A percentile compares a stretch with the other conserved stretches of the same genome.
phyloP scores from a whole-genome alignment of 1,284 basidiomycete genomes.

The Apiotrichum sp. region DNA sequence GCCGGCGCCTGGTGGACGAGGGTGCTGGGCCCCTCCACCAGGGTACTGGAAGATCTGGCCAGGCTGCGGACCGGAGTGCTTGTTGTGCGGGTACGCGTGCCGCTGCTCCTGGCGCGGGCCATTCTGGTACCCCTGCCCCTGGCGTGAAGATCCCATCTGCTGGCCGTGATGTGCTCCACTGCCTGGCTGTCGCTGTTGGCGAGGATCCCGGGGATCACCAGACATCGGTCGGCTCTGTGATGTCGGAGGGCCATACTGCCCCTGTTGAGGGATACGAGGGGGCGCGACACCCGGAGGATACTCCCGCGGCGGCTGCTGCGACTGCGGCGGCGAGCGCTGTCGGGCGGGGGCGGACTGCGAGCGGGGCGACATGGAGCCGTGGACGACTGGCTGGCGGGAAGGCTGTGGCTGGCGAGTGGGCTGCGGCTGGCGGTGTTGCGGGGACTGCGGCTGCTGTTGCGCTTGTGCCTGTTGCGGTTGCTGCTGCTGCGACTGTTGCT shows the following conservation, averaged over 20 bases:
- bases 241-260: background rate
- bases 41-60: constrained; percentile 46
- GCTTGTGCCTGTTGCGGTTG: constrained; percentile 1
- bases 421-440: background rate
- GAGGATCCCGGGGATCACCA: constrained; percentile 4
- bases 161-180: background rate
- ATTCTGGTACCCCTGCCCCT: constrained; percentile 1
- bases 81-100: constrained; percentile 13
- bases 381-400: background rate
- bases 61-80: constrained; percentile 35
- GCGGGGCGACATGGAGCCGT: constrained; percentile 8
- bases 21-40: constrained; percentile 1
- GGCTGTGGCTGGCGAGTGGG: constrained; percentile 15
- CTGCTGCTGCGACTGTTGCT: constrained; percentile 20
- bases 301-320: constrained; percentile 9
- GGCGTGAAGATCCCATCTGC: constrained; percentile 1
- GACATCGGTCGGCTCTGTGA: background rate
- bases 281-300: constrained; percentile 14
- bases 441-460: background rate
- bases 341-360: constrained; percentile 10
- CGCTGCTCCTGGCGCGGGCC: constrained; percentile 11
- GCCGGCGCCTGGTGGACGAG: background rate
- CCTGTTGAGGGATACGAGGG: constrained; percentile 3
- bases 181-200: constrained; percentile 2
- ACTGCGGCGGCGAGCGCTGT: constrained; percentile 14